Base-by-base conservation (phyloP, 148 eudicot species). In the Fagopyrum esculentum region DNA sequence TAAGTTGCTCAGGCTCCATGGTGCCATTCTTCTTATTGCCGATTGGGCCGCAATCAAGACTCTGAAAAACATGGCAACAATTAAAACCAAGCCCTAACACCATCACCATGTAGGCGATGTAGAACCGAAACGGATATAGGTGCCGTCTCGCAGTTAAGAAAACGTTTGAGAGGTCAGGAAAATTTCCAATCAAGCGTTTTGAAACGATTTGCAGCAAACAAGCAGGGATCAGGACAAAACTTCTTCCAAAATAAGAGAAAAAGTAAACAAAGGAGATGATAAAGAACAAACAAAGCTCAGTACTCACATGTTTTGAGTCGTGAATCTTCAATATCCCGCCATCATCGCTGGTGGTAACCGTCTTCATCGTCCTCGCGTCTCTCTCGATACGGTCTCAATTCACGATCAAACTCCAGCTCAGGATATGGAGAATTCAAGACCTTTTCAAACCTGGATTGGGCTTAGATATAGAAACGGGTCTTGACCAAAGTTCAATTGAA, bases 1-100 rank as follows among this genome's bases (percentile, higher is more conserved):
- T 76, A 2, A 78, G 13, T 72, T 83, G 71, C 70, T 92, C 99
- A 1, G 96, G 85, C 71, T 82, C 92, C 84, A 94, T 75, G 0
- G 85, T 85, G 7, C 76, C 83, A 1, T 79, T 79, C 4, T 76
- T 86, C 81, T 78, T 85, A 74, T 90, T 83, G 45, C 88, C 88
- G 50, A 81, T 56, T 9, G 74, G 73, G 50, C 64, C 76, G 70
- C 47, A n/a, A 72, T 80, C 74, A 15, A 46, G 43, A 73, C 52
- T 78, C 85, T 80, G 47, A 76, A 71, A 66, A n/a, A 73, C 52
- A 47, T 6, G 54, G 73, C 22, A 61, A 61, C 13, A 61, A 61
- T 7, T 6, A 61, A 61, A 8, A 26, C 11, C 11, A 10, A 0
- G 43, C 26, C 29, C 7, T 19, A 56, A 56, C 8, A 17, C 26